These are phyloP conservation scores for Wallemia ichthyophaga DNA, from an alignment of 1,284 basidiomycete genomes.

Conservation along the genomic window DNA sequence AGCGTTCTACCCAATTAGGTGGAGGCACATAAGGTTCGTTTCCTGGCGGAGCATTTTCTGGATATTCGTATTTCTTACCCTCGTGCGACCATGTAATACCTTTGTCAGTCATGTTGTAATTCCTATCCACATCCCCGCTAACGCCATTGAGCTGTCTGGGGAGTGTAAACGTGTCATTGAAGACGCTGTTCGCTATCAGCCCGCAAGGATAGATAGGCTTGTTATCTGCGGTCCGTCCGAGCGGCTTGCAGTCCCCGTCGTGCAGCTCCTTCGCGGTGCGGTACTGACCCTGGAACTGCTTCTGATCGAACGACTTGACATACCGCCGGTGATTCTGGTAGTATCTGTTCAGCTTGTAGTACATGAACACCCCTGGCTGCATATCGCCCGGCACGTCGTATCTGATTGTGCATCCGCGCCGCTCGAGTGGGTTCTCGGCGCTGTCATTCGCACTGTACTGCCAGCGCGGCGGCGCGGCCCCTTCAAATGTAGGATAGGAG, in stretches of 20 bases:
- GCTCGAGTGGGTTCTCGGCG: constrained; percentile 20
- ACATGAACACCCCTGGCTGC: constrained; percentile 49
- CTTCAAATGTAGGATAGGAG: constrained; percentile 24
- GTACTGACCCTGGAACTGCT: constrained; percentile 53
- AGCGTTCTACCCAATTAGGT: constrained; percentile 56
- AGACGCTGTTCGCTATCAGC: constrained; percentile 87
- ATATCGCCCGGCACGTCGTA: constrained; percentile 60
- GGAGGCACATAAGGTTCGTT: constrained; percentile 47
- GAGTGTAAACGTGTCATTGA: constrained; percentile 65
- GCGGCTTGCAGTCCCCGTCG: constrained; percentile 62
- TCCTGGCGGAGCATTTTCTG: constrained; percentile 23
- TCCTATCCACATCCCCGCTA: constrained; percentile 19
- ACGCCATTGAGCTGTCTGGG: constrained; percentile 28
- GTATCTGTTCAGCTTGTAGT: constrained; percentile 89
- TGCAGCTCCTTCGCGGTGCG: constrained; percentile 27
- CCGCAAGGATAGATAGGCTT: constrained; percentile 75
- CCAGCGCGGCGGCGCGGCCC: constrained; percentile 25
- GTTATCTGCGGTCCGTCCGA: constrained; percentile 24
- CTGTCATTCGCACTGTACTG: constrained; percentile 24
- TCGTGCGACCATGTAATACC: constrained; percentile 90
- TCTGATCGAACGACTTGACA: constrained; percentile 61
- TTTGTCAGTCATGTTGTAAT: constrained; percentile 44
- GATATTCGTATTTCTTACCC: constrained; percentile 50
- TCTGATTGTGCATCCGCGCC: constrained; percentile 37
- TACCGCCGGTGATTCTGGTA: constrained; percentile 97